Evolutionary conservation across 306 rosid genomes (phyloP).

Genomic region (Cyamopsis tetragonoloba): DNA sequence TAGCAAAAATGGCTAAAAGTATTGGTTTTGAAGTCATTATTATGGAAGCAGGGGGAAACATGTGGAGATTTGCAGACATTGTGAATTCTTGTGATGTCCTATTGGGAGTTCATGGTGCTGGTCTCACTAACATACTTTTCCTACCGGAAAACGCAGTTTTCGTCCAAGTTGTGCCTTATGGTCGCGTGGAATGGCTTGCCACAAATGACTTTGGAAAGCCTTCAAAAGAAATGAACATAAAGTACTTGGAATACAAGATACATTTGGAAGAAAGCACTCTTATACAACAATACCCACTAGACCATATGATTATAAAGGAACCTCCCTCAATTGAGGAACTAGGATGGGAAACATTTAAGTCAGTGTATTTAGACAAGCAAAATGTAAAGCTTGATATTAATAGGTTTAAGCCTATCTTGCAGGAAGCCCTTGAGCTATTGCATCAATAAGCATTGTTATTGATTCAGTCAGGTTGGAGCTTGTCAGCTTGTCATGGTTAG

Average conservation of each 20-base stretch:
- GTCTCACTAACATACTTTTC: conserved; percentile 80
- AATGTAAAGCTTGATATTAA: conserved; percentile 57
- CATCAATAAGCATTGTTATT: conserved; percentile 31
- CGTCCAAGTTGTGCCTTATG: conserved; percentile 74
- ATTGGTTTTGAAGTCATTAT: conserved; percentile 59
- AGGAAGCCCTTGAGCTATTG: conserved; percentile 73
- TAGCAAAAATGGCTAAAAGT: conserved; percentile 45
- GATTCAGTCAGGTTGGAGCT: not conserved
- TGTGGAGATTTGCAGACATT: conserved; percentile 44
- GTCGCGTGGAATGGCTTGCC: conserved; percentile 65
- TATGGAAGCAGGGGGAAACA: conserved; percentile 43
- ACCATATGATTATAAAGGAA: conserved; percentile 47
- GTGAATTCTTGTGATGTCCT: conserved; percentile 88
- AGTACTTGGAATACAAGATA: conserved; percentile 73
- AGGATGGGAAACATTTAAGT: conserved; percentile 54
- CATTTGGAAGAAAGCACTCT: conserved; percentile 66
- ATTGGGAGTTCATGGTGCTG: conserved; percentile 96
- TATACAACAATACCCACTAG: conserved; percentile 59
- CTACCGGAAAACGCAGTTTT: conserved; percentile 76
- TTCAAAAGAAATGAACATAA: conserved; percentile 61
- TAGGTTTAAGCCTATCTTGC: conserved; percentile 65
- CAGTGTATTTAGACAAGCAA: conserved; percentile 69
- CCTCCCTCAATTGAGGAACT: conserved; percentile 43
- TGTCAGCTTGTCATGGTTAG: not conserved
- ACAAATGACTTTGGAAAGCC: conserved; percentile 48